phyloP scores from a whole-genome alignment of 2,329 filamentous ascomycete species.

The Nemania sp. region DNA sequence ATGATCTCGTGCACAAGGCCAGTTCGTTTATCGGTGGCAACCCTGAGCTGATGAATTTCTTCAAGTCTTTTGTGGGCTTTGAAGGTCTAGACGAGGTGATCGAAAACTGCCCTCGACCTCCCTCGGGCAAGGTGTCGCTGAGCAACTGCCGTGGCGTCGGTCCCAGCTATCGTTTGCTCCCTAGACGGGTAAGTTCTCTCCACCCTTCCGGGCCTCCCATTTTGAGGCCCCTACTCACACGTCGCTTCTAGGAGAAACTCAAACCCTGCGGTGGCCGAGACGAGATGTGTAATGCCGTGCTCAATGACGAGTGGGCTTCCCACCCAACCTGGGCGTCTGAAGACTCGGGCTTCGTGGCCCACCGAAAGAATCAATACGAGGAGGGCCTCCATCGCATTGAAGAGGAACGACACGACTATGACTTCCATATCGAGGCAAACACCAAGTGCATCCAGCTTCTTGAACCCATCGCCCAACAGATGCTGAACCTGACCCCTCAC shows the following conservation, averaged over 20 bases:
- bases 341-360: slow-evolving; percentile 95
- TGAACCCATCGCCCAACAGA: slow-evolving; percentile 89
- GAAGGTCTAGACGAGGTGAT: slow-evolving; percentile 77
- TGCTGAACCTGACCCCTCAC: slow-evolving; percentile 74
- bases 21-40: slow-evolving; percentile 86
- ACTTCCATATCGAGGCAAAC: slow-evolving; percentile 96
- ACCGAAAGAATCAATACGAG: slow-evolving; percentile 94
- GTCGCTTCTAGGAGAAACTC: slow-evolving; percentile 66
- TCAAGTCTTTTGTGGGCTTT: slow-evolving; percentile 81
- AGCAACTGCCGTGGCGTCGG: slow-evolving; percentile 96
- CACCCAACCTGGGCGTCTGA: slow-evolving; percentile 99
- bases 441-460: slow-evolving; percentile 93
- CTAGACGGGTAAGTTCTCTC: slow-evolving; percentile 65
- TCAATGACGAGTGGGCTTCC: slow-evolving; percentile 98
- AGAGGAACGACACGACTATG: slow-evolving; percentile 97
- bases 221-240: neutral
- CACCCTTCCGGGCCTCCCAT: too few species aligned
- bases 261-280: slow-evolving; percentile 94
- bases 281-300: slow-evolving; percentile 86
- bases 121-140: slow-evolving; percentile 81
- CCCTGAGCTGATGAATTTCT: slow-evolving; percentile 84
- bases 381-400: slow-evolving; percentile 95
- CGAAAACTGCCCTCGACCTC: slow-evolving; percentile 75
- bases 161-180: slow-evolving; percentile 90
- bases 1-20: slow-evolving; percentile 80